Evolutionary conservation across 225 moss, liverwort and hornwort species (phyloP), one percentile per base, ranked within the genome.

Genomic region (Anthoceros angustus): DNA sequence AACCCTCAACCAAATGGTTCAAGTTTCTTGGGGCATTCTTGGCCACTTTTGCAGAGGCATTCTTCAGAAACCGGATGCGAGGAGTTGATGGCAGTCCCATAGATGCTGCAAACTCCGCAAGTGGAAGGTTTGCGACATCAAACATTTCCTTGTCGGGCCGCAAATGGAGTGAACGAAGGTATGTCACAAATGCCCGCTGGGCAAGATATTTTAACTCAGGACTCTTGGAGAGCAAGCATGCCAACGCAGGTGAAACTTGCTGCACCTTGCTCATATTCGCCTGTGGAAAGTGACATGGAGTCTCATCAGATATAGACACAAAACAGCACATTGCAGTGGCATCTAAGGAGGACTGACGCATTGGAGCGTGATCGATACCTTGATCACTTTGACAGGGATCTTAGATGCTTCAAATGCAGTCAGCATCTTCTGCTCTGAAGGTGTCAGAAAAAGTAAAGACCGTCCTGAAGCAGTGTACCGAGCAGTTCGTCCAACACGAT

Each of bases 401-500:
- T 98, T 98, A 40, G 91, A 82, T 49, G 75, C 74, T 74, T 85
- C 79, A 68, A 98, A 70, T 61, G 78, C 77, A 64, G 83, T 72
- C 40, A 98, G 69, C 80, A 98, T 88, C 21, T 73, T 71, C 67
- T 91, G 76, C 80, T 91, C 95, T 40, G 95, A 91, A 15, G 95
- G 86, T 42, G 78, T 26, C 7, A 98, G 78, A 42, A 98, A 89
- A 25, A 98, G 82, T 67, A 98, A 80, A 63, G 95, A 98, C 63
- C 86, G 91, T 6, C 95, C 95, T 66, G 84, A 66, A 42, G 95
- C 88, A 72, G 85, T 91, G 70, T 98, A 88, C 25, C 95, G 91
- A 70, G 95, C 95, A 74, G 95, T 98, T 40, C 91, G 91, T 16
- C 95, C 95, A 62, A 98, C 95, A 74, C 95, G 88, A 70, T 98